Base-by-base conservation (phyloP, 768 basidiomycete genomes). In the Rhodotorula kratochvilovae region DNA sequence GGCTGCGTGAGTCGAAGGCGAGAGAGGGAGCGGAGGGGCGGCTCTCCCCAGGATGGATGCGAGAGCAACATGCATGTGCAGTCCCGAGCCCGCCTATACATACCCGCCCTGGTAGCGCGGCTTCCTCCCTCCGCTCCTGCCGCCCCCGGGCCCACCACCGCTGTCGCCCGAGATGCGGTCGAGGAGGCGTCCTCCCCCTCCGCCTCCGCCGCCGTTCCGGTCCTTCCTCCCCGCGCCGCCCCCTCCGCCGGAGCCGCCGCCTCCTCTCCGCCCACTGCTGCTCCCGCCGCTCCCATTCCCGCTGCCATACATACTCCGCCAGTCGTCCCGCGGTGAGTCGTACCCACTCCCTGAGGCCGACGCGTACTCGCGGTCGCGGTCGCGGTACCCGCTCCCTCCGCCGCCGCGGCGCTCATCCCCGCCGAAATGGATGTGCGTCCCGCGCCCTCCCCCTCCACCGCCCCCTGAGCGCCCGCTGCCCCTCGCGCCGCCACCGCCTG, bases 91-190 rank as follows among this genome's bases (percentile, higher is more conserved):
- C 3, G 16, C 17, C 33, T 42, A 70, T 16, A 70, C 54, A n/a
- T 71, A 71, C 10, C 70, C 70, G 25, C 70, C 70, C 33, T 43
- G 43, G 21, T 71, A 71, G 17, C 54, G 29, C 65, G 70, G 70
- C 39, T 48, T 51, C 23, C 68, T 21, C 48, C 64, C 60, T 5
- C 70, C 65, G 27, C 45, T 39, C 15, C 54, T 23, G 33, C 31
- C 54, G 10, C 54, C 31, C 3, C 55, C 55, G 12, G 21, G 33
- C 13, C 53, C 31, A 33, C 66, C 66, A 15, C 51, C 50, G 15
- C 55, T 50, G 43, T 19, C 51, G n/a, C 63, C 63, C 3, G 61
- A 39, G 3, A 66, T 48, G 5, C 68, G 61, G 43, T 69, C 68
- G 19, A 69, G 56, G 46, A 69, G 42, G 21, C 61, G 58, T 23